Evolutionary conservation across 2,329 filamentous ascomycete species (phyloP), one percentile per base, ranked within the genome.

Genomic region (Talaromyces sp.): DNA sequence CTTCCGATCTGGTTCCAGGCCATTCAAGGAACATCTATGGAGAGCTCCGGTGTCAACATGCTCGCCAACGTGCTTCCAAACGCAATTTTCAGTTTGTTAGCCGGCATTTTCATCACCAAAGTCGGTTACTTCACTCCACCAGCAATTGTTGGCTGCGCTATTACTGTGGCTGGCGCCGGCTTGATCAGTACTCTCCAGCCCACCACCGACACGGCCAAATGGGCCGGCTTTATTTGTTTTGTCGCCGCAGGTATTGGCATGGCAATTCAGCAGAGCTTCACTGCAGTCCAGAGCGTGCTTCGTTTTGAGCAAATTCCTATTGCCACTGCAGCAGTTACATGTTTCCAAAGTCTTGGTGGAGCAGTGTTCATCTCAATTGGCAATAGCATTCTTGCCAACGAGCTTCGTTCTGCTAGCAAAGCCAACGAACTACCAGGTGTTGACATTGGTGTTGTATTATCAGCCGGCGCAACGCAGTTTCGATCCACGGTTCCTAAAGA

Each of bases 11-110:
- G 64, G 63, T 69, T 70, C 35, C 68, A 69, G 58, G 68, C 66
- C 10, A 62, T 70, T 35, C 63, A 64, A 31, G 65, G 64, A 6
- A 63, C 58, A 27, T 62, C 62, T 6, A 59, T 58, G 9, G 55
- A 43, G 29, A 55, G 24, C 11, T 62, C 58, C 3, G 59, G 61
- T 19, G 58, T 64, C 46, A 59, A 62, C 41, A 60, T 63, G 59
- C 60, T 64, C 17, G 49, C 61, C n/a, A 66, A 77, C 31, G 73
- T 81, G 6, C 61, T 80, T 13, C 68, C 68, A 4, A 64, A 69
- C 52, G 63, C 64, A 17, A 46, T 76, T 11, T 69, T 67, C 58
- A 68, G 66, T 13, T 59, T 75, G 51, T 46, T 69, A 24, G 65
- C 66, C 3, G 74, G 74, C 24, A 64, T 57, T 8, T 59, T 68